A percentile compares a stretch with the other conserved stretches of the same genome.
Conservation (phyloP, 2,329 filamentous ascomycete genomes). For the Ploettnerulaceae sp. region DNA sequence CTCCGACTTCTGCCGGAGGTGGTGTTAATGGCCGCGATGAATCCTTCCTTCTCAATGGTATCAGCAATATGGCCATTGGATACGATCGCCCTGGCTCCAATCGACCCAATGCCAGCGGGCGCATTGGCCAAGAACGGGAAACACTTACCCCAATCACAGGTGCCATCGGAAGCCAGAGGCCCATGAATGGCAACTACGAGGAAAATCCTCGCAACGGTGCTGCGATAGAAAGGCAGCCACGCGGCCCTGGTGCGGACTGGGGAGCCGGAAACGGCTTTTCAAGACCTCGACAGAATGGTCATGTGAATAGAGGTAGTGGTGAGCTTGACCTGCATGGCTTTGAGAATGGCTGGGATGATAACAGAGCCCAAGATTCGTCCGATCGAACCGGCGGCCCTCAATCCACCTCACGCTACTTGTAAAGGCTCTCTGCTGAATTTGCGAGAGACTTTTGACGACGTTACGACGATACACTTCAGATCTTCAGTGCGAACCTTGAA, state of each 20-base stretch:
- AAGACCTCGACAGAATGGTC: constrained; percentile 53
- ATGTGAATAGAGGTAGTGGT: constrained; percentile 54
- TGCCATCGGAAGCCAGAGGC: constrained; percentile 62
- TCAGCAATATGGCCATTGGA: constrained; percentile 55
- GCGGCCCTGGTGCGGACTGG: constrained; percentile 53
- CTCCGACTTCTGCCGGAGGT: constrained; percentile 74
- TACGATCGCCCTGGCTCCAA: constrained; percentile 29
- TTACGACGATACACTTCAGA: constrained; percentile 29
- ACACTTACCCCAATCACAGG: constrained; percentile 41
- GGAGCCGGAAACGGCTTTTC: constrained; percentile 50
- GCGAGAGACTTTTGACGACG: constrained; percentile 26
- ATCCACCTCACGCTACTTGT: constrained; percentile 25
- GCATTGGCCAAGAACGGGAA: constrained; percentile 48
- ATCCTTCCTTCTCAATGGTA: constrained; percentile 41
- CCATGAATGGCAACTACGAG: constrained; percentile 36
- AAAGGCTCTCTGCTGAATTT: constrained; percentile 15
- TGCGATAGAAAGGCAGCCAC: constrained; percentile 54
- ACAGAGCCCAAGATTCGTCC: constrained; percentile 31
- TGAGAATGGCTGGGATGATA: constrained; percentile 29
- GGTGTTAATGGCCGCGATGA: constrained; percentile 35
- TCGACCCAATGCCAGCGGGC: constrained; percentile 34
- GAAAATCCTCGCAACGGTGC: constrained; percentile 30
- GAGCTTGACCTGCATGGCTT: constrained; percentile 36
- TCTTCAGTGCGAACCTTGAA: constrained; percentile 15
- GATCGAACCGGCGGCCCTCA: constrained; percentile 28